Evolutionary conservation across 129 eudicot species (phyloP), one percentile per base, ranked within the genome.

Genomic region (Deinandra increscens): DNA sequence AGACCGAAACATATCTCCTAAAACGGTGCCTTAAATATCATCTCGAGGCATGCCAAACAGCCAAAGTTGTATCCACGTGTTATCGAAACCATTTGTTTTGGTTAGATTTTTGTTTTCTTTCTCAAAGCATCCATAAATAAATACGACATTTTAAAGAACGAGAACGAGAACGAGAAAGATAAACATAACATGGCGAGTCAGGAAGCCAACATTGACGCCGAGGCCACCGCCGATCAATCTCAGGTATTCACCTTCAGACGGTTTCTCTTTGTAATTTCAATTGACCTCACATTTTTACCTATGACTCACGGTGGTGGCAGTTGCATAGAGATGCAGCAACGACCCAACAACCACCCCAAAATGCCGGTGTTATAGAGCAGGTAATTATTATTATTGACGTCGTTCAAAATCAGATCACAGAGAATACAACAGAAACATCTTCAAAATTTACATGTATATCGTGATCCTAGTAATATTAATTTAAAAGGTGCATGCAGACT

Each of bases 401-500:
- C 31, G 31, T 26, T 26, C 3, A 1, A 26, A 26, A 26, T 26
- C 31, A 26, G 31, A 26, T 26, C 31, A 26, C 31, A 26, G 31
- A 26, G 31, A 26, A 26, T 26, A 26, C 31, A 3, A 26, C 31
- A 3, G 3, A 26, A 26, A 26, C 31, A 26, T 26, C 31, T 26
- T 26, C 31, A 26, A 3, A 3, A 26, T 26, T 70, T 14, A 17
- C n/a, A 7, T n/a, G 6, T 51, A 51, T 3, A 19, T 19, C 31
- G 31, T 26, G 31, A 26, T 26, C 31, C n/a, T n/a, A n/a, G n/a
- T n/a, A n/a, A n/a, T n/a, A n/a, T n/a, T n/a, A n/a, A n/a, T n/a
- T n/a, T n/a, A n/a, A n/a, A n/a, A n/a, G 19, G 22, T 29, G 3
- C 13, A 43, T 62, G 79, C 51, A 91, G 95, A 84, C 89, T 8